Base-by-base conservation (phyloP, 2,329 filamentous ascomycete species). In the Byssochlamys sp. region DNA sequence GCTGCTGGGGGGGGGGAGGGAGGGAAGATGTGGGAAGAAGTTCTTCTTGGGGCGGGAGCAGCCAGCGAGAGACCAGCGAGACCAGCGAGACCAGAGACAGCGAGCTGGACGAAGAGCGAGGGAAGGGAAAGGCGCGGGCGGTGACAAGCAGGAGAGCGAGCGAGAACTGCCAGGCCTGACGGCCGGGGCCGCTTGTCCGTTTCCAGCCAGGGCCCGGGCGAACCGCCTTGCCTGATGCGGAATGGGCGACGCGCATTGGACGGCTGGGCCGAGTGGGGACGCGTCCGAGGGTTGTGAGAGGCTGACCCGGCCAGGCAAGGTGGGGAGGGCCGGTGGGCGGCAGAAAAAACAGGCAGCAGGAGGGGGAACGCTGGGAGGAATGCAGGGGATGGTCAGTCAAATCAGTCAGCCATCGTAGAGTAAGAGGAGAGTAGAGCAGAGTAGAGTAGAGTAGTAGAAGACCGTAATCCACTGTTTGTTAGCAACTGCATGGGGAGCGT, bases 71-170 rank as follows among this genome's bases (percentile, higher is more conserved):
- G n/a, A 39, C 3, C 14, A 10, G 7, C 5, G 11, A 31, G 29
- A 31, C n/a, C n/a, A n/a, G n/a, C n/a, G 19, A 19, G 19, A 19
- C 19, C 19, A 19, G 19, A 19, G 19, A 19, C 19, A 31, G 29
- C 29, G 14, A 12, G 33, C 33, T 35, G 33, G 35, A 12, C 2
- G 35, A 6, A 7, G 39, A 9, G 35, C 57, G 59, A 56, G 61
- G 59, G 65, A 66, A 65, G 54, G 61, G 64, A 62, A 65, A 65
- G 58, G 64, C 61, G 63, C 62, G 59, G 57, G 19, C 49, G 19
- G 35, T 6, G 49, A 51, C 9, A 28, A 24, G 4, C 6, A 51
- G 49, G 49, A n/a, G 45, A 49, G 12, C 11, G 5, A 10, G 14
- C 9, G 45, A 25, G n/a, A 25, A 19, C 19, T 19, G 19, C 10